phyloP scores from a whole-genome alignment of 345 rosid species.

The Linum tenue region DNA sequence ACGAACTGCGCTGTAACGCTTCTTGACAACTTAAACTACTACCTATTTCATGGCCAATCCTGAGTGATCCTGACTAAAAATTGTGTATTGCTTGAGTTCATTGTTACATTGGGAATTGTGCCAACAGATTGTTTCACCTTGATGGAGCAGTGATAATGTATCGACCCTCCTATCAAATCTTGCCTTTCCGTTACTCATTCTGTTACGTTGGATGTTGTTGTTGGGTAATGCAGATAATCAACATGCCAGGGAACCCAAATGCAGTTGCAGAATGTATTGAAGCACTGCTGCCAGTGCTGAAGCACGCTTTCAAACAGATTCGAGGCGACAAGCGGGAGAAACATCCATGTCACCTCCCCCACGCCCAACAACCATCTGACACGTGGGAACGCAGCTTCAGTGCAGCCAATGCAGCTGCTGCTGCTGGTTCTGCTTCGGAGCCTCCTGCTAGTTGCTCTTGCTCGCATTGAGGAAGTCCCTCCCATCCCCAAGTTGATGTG shows the following conservation, averaged over 20 bases:
- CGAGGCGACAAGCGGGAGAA: conserved; percentile 92
- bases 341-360: conserved; percentile 80
- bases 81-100: too few species aligned
- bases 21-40: background rate
- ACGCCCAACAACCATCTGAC: conserved; percentile 19
- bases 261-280: conserved; percentile 93
- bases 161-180: too few species aligned
- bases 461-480: background rate
- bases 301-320: conserved; percentile 81
- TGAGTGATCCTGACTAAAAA: too few species aligned
- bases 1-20: too few species aligned
- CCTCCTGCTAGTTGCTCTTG: background rate
- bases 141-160: too few species aligned
- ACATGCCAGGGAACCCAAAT: conserved; percentile 96
- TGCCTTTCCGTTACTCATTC: too few species aligned
- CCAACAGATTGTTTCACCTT: too few species aligned
- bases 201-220: background rate
- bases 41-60: too few species aligned
- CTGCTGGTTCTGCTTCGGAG: too few species aligned
- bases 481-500: too few species aligned
- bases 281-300: conserved; percentile 75
- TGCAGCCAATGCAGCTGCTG: background rate
- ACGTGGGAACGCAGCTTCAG: conserved; percentile 5
- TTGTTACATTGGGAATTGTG: too few species aligned
- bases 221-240: conserved; percentile 50